Conservation (phyloP, 352 stramenopile species). For the Stramenopiles sp. region DNA sequence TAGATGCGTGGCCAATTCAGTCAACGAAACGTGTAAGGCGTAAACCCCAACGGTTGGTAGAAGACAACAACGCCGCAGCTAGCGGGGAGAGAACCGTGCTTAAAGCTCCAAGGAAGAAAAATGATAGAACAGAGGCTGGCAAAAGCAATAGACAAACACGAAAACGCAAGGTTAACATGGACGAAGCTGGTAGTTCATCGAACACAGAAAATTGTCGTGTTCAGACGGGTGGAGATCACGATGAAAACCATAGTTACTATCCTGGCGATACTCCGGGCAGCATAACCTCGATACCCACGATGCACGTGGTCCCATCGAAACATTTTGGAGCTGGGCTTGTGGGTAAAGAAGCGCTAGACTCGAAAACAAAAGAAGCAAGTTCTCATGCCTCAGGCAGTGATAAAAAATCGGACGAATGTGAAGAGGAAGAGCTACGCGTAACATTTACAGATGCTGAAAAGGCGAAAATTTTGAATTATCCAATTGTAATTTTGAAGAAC, state of each 20-base stretch:
- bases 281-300: neutral
- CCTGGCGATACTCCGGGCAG: neutral
- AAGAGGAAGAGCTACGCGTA: neutral
- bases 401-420: neutral
- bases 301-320: no score
- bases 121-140: neutral
- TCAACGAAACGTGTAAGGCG: neutral
- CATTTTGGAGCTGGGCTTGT: no score
- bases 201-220: neutral
- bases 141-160: neutral
- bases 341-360: no score
- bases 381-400: neutral
- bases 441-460: neutral
- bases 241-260: no score
- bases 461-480: neutral
- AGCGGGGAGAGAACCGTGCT: neutral
- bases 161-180: neutral
- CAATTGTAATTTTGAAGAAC: neutral
- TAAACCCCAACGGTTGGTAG: neutral
- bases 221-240: no score
- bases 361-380: neutral
- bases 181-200: neutral
- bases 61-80: neutral
- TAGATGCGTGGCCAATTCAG: neutral
- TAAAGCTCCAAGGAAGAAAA: neutral